A percentile compares a stretch with the other conserved stretches of the same genome.
phyloP scores from a whole-genome alignment of 2,329 filamentous ascomycete species.

The Trichoderma breve region DNA sequence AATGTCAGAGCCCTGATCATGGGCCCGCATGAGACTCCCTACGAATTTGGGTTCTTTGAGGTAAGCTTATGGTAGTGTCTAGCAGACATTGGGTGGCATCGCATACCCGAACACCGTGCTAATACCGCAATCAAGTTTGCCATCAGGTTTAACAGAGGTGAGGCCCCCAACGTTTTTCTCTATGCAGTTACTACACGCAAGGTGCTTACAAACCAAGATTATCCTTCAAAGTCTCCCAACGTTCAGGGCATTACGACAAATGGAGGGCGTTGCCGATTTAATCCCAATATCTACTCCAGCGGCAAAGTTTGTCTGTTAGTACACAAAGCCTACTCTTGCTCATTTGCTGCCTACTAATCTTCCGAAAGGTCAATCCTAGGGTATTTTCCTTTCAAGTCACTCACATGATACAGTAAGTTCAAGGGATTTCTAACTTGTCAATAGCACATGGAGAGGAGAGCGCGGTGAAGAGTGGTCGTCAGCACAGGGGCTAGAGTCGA shows the following conservation, averaged over 20 bases:
- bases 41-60: conserved; percentile 97
- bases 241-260: conserved; percentile 81
- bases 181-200: neutral
- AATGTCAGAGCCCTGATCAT: conserved; percentile 85
- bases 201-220: conserved; percentile 55
- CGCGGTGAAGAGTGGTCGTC: conserved; percentile 94
- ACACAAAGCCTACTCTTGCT: neutral
- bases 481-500: conserved; percentile 90
- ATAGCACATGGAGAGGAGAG: conserved; percentile 91
- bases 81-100: neutral
- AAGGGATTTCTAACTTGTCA: conserved; percentile 8
- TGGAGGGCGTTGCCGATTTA: conserved; percentile 82
- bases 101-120: neutral
- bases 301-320: conserved; percentile 91
- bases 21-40: conserved; percentile 89
- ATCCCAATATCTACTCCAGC: conserved; percentile 90
- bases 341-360: conserved; percentile 1
- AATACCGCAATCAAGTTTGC: conserved; percentile 55
- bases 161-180: neutral
- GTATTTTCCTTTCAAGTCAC: conserved; percentile 45
- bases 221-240: conserved; percentile 66
- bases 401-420: neutral
- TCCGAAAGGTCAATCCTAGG: conserved; percentile 75
- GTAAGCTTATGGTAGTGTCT: conserved; percentile 46
- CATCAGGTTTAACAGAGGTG: conserved; percentile 74